These are phyloP conservation scores for Neurospora sp. DNA, from an alignment of 495 filamentous ascomycete genomes.

Conservation along the genomic window DNA sequence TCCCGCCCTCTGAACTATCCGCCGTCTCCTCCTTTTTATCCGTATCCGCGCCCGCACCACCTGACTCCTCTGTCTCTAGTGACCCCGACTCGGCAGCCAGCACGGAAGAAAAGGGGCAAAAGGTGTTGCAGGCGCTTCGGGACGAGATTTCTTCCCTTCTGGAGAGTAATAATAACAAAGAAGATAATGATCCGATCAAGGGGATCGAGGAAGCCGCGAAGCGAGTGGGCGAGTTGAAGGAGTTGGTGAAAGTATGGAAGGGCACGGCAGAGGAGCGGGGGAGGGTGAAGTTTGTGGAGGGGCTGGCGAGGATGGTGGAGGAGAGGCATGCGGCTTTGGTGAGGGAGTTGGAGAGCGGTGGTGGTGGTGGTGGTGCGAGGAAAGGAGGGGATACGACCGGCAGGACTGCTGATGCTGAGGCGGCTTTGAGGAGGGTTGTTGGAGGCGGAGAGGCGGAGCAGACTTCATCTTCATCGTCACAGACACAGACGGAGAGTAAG, in stretches of 20 bases:
- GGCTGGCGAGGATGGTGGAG: constrained; percentile 53
- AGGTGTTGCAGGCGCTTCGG: constrained; percentile 55
- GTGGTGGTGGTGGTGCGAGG: constrained; percentile 8
- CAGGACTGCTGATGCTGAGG: constrained; percentile 2
- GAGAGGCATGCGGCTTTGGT: constrained; percentile 47
- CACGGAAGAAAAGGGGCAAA: constrained; percentile 71
- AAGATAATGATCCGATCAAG: constrained; percentile 32
- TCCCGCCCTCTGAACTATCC: constrained; percentile 69
- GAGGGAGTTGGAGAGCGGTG: constrained; percentile 32
- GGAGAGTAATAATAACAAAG: constrained; percentile 21
- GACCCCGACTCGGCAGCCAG: constrained; percentile 33
- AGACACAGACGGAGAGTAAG: constrained; percentile 17
- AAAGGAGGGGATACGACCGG: not conserved
- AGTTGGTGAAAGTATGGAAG: constrained; percentile 72
- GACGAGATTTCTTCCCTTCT: constrained; percentile 63
- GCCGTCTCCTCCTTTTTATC: constrained; percentile 69
- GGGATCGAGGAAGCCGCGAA: constrained; percentile 58
- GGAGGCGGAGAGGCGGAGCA: constrained; percentile 16
- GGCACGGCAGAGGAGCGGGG: constrained; percentile 90
- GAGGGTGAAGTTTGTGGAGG: constrained; percentile 69
- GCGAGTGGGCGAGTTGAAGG: constrained; percentile 62
- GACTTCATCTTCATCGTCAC: not conserved
- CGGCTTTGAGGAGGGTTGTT: not conserved
- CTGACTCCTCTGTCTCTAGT: constrained; percentile 11
- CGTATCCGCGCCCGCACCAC: constrained; percentile 62